Evolutionary conservation across 164 flowering plant genomes (phyloP).

Genomic region (Magnolia kwangsiensis): DNA sequence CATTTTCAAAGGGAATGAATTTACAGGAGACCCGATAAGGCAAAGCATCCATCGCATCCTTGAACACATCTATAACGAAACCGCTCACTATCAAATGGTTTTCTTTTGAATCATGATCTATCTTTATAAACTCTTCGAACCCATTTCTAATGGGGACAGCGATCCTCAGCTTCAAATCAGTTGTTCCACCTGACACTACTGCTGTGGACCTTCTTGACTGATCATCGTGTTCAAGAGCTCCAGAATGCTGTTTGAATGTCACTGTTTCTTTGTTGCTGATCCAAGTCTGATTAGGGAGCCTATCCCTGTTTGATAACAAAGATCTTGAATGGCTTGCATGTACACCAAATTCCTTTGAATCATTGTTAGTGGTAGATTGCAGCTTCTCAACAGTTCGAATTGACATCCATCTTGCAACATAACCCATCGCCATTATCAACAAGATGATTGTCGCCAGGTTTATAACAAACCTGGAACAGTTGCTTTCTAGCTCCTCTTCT

Average conservation of each 20-base stretch:
- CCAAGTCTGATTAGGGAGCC: no score
- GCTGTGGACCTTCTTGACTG: constrained; percentile 28
- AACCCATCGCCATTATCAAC: not conserved
- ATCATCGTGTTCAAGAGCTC: constrained; percentile 6
- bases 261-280: no score
- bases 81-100: not conserved
- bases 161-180: constrained; percentile 24
- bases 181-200: constrained; percentile 28
- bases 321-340: no score
- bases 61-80: not conserved
- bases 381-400: no score
- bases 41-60: not conserved
- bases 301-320: no score
- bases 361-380: no score
- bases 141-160: constrained; percentile 30
- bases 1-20: not conserved
- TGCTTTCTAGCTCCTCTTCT: constrained; percentile 7
- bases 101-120: constrained; percentile 11
- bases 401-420: not conserved
- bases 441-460: not conserved
- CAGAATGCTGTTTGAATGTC: not conserved
- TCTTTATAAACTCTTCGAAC: constrained; percentile 28
- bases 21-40: not conserved
- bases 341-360: no score
- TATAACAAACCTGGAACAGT: constrained; percentile 1